Evolutionary conservation across 1,139 yeast genomes (phyloP).

Genomic region (Zygoascus sp.): DNA sequence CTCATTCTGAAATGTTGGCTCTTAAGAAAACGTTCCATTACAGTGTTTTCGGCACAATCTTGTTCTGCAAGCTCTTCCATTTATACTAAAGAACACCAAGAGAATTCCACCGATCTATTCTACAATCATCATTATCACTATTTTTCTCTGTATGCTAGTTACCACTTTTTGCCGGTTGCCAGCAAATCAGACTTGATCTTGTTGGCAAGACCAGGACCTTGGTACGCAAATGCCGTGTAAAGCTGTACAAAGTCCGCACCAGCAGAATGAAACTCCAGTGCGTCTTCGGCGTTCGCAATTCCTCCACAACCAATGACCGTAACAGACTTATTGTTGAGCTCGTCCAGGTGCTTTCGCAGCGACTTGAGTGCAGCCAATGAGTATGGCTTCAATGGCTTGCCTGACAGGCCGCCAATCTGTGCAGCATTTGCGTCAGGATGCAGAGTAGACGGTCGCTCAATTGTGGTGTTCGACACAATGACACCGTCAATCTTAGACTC

Average conservation of each 20-base stretch:
- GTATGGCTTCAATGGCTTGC: conserved; percentile 82
- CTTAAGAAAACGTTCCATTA: no score
- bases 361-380: conserved; percentile 65
- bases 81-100: no score
- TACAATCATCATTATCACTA: background rate
- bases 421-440: conserved; percentile 44
- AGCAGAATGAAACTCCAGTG: conserved; percentile 84
- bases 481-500: conserved; percentile 82
- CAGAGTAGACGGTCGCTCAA: conserved; percentile 64
- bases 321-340: conserved; percentile 41
- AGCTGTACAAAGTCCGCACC: conserved; percentile 87
- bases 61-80: no score
- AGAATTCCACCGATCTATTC: no score
- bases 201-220: conserved; percentile 85
- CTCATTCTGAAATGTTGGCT: no score
- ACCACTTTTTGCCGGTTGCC: conserved; percentile 1
- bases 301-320: conserved; percentile 95
- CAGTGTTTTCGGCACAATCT: no score
- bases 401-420: conserved; percentile 87
- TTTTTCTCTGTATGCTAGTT: background rate
- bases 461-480: conserved; percentile 86
- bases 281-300: conserved; percentile 77
- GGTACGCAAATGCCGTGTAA: conserved; percentile 87
- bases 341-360: conserved; percentile 73
- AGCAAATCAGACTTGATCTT: conserved; percentile 62